Conservation (phyloP, 345 rosid species). For the Psidium friedrichsthalianum region DNA sequence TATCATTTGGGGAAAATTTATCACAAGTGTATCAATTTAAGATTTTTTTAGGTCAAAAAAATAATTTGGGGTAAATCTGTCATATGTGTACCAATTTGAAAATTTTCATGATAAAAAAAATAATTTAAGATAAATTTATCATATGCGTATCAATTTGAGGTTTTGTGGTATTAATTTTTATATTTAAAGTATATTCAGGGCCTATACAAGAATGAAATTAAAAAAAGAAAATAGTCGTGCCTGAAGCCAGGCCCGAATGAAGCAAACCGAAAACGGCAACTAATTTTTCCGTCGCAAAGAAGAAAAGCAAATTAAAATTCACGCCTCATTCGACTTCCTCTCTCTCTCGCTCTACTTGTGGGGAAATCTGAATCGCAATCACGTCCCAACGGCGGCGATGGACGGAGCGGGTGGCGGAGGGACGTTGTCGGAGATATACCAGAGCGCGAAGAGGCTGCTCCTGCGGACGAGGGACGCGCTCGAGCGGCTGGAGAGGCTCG, state of each 20-base stretch:
- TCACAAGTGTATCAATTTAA: too few relatives aligned
- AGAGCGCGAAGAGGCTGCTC: conserved; percentile 44
- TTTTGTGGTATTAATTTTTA: too few relatives aligned
- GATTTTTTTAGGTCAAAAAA: too few relatives aligned
- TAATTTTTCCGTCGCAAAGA: background rate
- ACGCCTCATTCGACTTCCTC: background rate
- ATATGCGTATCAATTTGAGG: too few relatives aligned
- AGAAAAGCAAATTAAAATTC: background rate
- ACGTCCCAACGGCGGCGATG: background rate
- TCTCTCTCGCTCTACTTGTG: background rate
- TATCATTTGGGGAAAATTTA: too few relatives aligned
- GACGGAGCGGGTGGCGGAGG: conserved; percentile 43
- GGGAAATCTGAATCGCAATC: background rate
- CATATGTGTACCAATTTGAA: too few relatives aligned
- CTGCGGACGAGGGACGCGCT: conserved; percentile 71
- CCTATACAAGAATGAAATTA: background rate
- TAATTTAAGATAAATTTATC: too few relatives aligned
- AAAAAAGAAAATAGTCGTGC: background rate
- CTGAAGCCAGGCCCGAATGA: background rate
- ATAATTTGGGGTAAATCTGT: too few relatives aligned
- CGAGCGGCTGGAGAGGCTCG: conserved; percentile 77
- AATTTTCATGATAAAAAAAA: too few relatives aligned
- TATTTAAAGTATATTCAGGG: too few relatives aligned
- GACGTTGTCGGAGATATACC: conserved; percentile 58
- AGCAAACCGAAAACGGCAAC: background rate